phyloP scores from a whole-genome alignment of 441 rosid genomes.

The Lepidium campestre region DNA sequence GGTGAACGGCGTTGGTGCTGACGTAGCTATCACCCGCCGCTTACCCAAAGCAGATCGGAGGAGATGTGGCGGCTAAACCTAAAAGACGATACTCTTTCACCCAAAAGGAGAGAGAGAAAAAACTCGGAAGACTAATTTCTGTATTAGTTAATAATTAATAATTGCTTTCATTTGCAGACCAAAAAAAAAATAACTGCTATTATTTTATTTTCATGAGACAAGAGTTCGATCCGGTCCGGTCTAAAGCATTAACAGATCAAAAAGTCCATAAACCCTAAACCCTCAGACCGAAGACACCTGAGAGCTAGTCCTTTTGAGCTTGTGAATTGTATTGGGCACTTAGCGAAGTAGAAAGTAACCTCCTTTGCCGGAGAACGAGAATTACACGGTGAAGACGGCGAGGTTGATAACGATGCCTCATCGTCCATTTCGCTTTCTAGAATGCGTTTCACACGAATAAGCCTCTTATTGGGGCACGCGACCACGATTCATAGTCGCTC shows the following conservation, averaged over 20 bases:
- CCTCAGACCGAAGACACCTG: neutral
- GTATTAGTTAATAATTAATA: too few species aligned
- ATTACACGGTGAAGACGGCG: constrained; percentile 16
- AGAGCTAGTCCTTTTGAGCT: neutral
- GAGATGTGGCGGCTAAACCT: too few species aligned
- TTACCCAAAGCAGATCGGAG: too few species aligned
- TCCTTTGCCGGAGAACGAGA: constrained; percentile 9
- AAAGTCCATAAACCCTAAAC: constrained; percentile 28
- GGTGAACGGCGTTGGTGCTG: too few species aligned
- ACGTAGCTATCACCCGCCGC: too few species aligned
- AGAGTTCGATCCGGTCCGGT: neutral
- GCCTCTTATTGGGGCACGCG: constrained; percentile 30
- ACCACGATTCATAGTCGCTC: constrained; percentile 20
- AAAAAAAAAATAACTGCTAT: too few species aligned
- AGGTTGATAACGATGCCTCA: constrained; percentile 24
- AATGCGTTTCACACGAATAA: constrained; percentile 39
- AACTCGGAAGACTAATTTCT: too few species aligned
- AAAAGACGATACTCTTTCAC: too few species aligned
- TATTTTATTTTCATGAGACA: neutral
- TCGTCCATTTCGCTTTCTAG: constrained; percentile 23
- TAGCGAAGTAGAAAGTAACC: constrained; percentile 5
- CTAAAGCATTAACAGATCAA: neutral
- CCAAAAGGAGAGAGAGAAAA: too few species aligned
- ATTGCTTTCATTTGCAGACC: too few species aligned
- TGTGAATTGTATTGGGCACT: neutral